Base-by-base conservation (phyloP, 352 stramenopile species). In the Chrysophaeum taylorii region DNA sequence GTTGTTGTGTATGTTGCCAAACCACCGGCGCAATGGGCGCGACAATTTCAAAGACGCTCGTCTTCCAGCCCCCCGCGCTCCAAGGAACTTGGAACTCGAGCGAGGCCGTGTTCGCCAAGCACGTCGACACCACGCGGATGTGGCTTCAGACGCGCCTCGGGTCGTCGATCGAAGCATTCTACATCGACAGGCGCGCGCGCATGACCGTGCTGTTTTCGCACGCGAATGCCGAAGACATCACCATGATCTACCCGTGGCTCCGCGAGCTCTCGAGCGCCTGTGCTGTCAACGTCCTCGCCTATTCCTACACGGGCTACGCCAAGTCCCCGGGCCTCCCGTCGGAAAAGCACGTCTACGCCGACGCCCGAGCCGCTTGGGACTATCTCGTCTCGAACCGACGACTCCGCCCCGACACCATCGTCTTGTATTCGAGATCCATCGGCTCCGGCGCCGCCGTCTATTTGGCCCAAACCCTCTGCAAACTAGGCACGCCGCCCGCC, bases 181-280 rank as follows among this genome's bases (percentile, higher is more conserved):
- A 91, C 78, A 94, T 97, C 71, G 87, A 93, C 77, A 81, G 88
- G 69, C 91, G 90, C 53, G 91, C 91, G 14, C 80, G 91, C 63
- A 92, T 96, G 53, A 97, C 93, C 43, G 84, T 98, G 63, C 81
- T 98, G 0, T 98, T 97, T 73, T 96, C 89, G 12, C 93, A 98
- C 76, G 92, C 92, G 43, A 98, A 98, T 79, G 92, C 92, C 0
- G 93, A 97, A 87, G 92, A 98, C 75, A 73, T 98, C n/a, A 91
- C 90, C 4, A 96, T 96, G 87, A 96, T 97, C 52, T 97, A 95
- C 75, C 89, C 95, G 73, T 97, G 92, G 92, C 97, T 97, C 78
- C 87, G 89, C 54, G 89, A 97, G 81, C 78, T 97, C 39, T 82
- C 87, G 41, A 80, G 87, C 37, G 77, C 84, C 4, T 78, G 0